Evolutionary conservation across 2,329 filamentous ascomycete species (phyloP), one percentile per base, ranked within the genome.

Genomic region (Botrytis tulipae): DNA sequence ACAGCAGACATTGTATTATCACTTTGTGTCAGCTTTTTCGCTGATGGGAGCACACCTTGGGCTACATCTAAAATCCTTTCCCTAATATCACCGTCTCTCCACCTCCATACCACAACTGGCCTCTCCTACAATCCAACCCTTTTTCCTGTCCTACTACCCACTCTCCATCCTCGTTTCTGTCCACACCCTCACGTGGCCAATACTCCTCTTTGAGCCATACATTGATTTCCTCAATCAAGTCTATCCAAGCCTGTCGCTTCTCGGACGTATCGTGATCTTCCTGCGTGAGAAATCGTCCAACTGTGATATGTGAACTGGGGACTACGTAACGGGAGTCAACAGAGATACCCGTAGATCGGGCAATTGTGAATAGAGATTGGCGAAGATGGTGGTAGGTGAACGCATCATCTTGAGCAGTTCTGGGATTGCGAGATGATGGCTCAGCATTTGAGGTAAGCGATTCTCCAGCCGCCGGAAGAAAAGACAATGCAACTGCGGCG

Each of bases 331-430:
- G 87, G 70, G 92, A 93, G 35, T 87, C 91, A 48, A 97, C 87
- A 25, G 87, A 83, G n/a, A 95, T 85, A 1, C 92, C 93, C 0
- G 89, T 86, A 5, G 83, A 84, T 63, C 85, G 84, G 5, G 89
- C 87, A 40, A 89, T 84, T 67, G 87, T 85, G 81, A 91, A 96
- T 20, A 97, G 81, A 80, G 97, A 94, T 6, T 91, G 87, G 4
- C 95, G 90, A 14, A 98, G 88, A 82, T 98, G 95, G 80, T 98
- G 95, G 81, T 98, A 98, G 0, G 92, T 95, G 83, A 93, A 98
- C 1, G 77, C 79, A 77, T 96, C 92, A 29, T 88, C 86, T 57
- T 86, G 83, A 81, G 22, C 82, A 74, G 35, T 82, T 61, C 79
- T 77, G 20, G 77, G 73, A 22, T 78, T 76, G 12, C 80, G 75